phyloP scores from a whole-genome alignment of 2,329 filamentous ascomycete genomes.

The Penicillium sp. region DNA sequence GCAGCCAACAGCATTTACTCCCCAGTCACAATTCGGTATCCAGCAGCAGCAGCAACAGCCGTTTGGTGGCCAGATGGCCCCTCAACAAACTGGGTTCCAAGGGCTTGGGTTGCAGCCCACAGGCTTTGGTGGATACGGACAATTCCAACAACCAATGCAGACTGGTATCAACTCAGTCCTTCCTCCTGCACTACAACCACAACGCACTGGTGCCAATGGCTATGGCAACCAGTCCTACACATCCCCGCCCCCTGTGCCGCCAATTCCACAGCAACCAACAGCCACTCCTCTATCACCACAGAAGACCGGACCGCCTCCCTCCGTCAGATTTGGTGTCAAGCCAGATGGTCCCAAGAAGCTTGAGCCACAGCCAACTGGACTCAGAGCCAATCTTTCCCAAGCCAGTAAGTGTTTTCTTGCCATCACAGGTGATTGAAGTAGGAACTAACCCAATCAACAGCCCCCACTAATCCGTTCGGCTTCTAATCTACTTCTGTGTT shows the following conservation, averaged over 20 bases:
- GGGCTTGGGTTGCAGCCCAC: constrained; percentile 53
- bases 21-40: constrained; percentile 46
- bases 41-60: constrained; percentile 46
- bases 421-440: neutral
- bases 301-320: constrained; percentile 80
- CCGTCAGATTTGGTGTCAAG: constrained; percentile 82
- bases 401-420: constrained; percentile 73
- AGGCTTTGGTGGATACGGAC: constrained; percentile 49
- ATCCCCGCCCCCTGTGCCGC: constrained; percentile 54
- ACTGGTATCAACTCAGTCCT: constrained; percentile 53
- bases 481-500: constrained; percentile 48
- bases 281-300: constrained; percentile 67
- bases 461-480: constrained; percentile 68
- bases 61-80: constrained; percentile 11
- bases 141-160: constrained; percentile 50
- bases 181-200: constrained; percentile 51
- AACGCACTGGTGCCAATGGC: constrained; percentile 50
- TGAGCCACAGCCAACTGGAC: constrained; percentile 79
- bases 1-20: constrained; percentile 49
- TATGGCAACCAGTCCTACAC: constrained; percentile 47
- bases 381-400: constrained; percentile 85
- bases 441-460: constrained; percentile 39
- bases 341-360: constrained; percentile 70
- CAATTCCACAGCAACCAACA: constrained; percentile 58
- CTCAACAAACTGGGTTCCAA: constrained; percentile 46